Conservation (phyloP, 208 protist species). For the Wallacemonas rigidus region DNA sequence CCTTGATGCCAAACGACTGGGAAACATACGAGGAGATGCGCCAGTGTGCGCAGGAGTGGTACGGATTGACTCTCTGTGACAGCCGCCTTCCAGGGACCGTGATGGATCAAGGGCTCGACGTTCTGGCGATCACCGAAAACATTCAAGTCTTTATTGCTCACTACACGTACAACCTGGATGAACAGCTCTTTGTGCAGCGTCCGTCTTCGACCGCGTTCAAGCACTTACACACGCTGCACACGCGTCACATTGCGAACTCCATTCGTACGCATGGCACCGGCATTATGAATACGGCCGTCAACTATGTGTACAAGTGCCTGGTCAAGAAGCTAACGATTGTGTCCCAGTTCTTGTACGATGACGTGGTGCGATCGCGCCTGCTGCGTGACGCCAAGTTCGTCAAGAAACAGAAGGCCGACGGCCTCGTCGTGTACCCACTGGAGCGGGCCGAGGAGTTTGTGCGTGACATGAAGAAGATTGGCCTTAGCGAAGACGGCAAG, state of each 20-base stretch:
- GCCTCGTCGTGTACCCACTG: conserved; percentile 87
- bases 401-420: conserved; percentile 58
- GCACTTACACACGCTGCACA: conserved; percentile 95
- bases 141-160: conserved; percentile 96
- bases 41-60: conserved; percentile 92
- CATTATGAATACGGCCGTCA: conserved; percentile 98
- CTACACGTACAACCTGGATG: conserved; percentile 98
- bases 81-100: conserved; percentile 93
- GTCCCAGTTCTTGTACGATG: conserved; percentile 97
- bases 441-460: conserved; percentile 91
- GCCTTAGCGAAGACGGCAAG: conserved; percentile 68
- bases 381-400: conserved; percentile 76
- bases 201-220: conserved; percentile 79
- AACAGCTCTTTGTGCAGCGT: conserved; percentile 95
- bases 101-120: conserved; percentile 95
- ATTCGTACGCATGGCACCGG: conserved; percentile 97
- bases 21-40: conserved; percentile 97
- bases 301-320: conserved; percentile 97
- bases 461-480: conserved; percentile 93
- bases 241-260: conserved; percentile 96
- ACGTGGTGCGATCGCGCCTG: conserved; percentile 94
- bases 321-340: conserved; percentile 93
- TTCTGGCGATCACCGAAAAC: conserved; percentile 97
- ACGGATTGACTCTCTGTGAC: conserved; percentile 87
- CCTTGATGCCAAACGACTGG: conserved; percentile 94